Percentiles rank a stretch among this genome's conserved stretches.
These are phyloP conservation scores for Sphaerostilbella broomeana DNA, from an alignment of 2,329 filamentous ascomycete species.

Conservation along the genomic window DNA sequence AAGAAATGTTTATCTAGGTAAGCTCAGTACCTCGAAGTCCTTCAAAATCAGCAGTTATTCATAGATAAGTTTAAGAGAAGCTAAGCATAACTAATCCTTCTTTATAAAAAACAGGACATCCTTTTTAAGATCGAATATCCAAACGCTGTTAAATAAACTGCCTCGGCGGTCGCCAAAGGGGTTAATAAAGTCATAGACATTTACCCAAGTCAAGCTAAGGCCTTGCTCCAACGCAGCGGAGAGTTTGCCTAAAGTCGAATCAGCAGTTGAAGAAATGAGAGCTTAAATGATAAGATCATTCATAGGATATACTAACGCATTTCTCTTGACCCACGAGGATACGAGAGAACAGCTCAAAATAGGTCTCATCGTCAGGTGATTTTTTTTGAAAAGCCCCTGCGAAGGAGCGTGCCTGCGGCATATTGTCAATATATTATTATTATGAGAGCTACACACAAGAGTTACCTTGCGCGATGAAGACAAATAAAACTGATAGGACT, in stretches of 20 bases:
- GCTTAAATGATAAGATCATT: not conserved
- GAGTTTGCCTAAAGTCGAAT: conserved; percentile 7
- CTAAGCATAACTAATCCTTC: conserved; percentile 10
- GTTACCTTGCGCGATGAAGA: conserved; percentile 13
- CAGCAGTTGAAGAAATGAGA: conserved; percentile 1
- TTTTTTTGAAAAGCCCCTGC: conserved; percentile 8
- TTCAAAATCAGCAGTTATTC: conserved; percentile 12
- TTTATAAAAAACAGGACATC: conserved; percentile 15
- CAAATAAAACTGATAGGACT: conserved; percentile 11
- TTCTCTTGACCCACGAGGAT: conserved; percentile 12
- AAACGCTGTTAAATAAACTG: conserved; percentile 14
- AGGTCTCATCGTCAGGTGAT: conserved; percentile 9
- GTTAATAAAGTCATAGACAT: conserved; percentile 17
- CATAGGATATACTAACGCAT: conserved; percentile 12
- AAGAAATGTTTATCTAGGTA: not conserved
- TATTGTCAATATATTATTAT: conserved; percentile 10
- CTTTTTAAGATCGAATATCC: conserved; percentile 16
- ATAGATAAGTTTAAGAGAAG: conserved; percentile 8
- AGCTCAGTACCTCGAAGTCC: conserved; percentile 12
- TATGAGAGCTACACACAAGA: conserved; percentile 4
- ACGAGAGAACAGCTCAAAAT: conserved; percentile 12
- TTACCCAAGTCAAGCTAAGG: conserved; percentile 7
- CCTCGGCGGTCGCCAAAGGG: conserved; percentile 18
- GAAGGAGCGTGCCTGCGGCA: conserved; percentile 11
- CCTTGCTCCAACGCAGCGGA: conserved; percentile 10